phyloP scores from a whole-genome alignment of 2,329 filamentous ascomycete genomes.

The Trichophyton schoenleinii region DNA sequence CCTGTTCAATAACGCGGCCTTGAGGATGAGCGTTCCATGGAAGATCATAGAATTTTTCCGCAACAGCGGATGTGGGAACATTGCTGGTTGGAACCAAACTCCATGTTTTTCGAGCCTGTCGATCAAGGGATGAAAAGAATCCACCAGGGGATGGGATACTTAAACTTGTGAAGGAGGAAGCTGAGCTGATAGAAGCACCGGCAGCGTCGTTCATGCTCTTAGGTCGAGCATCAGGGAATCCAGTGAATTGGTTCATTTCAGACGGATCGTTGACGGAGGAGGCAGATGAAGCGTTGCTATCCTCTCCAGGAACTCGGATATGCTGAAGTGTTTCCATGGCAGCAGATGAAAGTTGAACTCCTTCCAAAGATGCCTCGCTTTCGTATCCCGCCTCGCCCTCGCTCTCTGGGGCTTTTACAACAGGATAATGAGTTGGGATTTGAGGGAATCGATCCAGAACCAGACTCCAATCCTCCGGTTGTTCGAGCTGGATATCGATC shows the following conservation, averaged over 20 bases:
- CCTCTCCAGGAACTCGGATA: conserved; percentile 43
- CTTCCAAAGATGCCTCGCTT: conserved; percentile 10
- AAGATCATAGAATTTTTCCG: conserved; percentile 77
- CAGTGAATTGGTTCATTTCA: conserved; percentile 38
- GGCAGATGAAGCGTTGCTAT: conserved; percentile 29
- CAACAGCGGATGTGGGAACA: conserved; percentile 74
- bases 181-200: conserved; percentile 44
- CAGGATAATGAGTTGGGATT: conserved; percentile 19
- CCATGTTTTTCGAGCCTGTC: conserved; percentile 70
- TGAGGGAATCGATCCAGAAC: conserved; percentile 30
- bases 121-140: conserved; percentile 77
- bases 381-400: background rate
- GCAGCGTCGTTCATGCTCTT: conserved; percentile 35
- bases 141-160: conserved; percentile 85
- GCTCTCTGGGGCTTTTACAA: background rate
- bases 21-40: conserved; percentile 53
- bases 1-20: conserved; percentile 48
- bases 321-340: conserved; percentile 71
- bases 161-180: conserved; percentile 63
- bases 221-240: conserved; percentile 47
- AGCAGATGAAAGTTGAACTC: conserved; percentile 60
- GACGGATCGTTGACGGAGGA: conserved; percentile 16
- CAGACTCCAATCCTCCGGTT: conserved; percentile 48
- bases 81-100: conserved; percentile 47
- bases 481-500: conserved; percentile 29